Evolutionary conservation across 768 basidiomycete genomes (phyloP).

Genomic region (Mrakia hoshinonis): DNA sequence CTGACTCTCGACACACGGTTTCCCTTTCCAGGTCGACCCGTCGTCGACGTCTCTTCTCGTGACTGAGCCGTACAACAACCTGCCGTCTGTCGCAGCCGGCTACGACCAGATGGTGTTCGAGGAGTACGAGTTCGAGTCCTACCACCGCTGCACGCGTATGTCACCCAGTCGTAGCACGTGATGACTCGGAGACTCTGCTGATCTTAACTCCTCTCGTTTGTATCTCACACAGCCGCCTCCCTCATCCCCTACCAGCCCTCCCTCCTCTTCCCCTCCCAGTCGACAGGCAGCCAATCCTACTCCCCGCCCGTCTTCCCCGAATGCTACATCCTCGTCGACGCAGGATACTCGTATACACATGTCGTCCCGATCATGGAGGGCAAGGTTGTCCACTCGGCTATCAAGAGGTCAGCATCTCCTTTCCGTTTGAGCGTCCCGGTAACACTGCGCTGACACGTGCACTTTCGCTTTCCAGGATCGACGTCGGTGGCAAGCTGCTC

Average conservation of each 20-base stretch:
- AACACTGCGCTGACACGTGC: neutral
- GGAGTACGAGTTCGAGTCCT: conserved; percentile 85
- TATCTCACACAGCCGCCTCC: neutral
- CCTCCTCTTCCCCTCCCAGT: neutral
- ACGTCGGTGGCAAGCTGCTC: conserved; percentile 87
- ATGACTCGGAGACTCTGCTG: neutral
- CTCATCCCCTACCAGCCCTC: conserved; percentile 10
- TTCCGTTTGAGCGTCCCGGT: no score
- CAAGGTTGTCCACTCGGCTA: conserved; percentile 65
- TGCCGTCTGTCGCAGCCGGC: conserved; percentile 80
- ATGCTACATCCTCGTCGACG: conserved; percentile 74
- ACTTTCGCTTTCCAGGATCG: conserved; percentile 52
- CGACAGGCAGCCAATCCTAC: neutral
- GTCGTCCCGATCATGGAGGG: conserved; percentile 73
- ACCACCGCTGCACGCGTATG: conserved; percentile 72
- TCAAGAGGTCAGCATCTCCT: conserved; percentile 56
- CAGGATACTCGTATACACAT: conserved; percentile 91
- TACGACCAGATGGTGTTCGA: conserved; percentile 96
- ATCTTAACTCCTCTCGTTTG: neutral
- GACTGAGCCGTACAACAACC: conserved; percentile 90
- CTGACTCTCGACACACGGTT: neutral
- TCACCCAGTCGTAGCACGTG: conserved; percentile 25
- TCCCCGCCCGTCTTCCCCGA: conserved; percentile 46
- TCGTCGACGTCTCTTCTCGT: conserved; percentile 65
- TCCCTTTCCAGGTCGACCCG: conserved; percentile 55